Evolutionary conservation across 805 yeast species (phyloP).

Genomic region (Candida boidinii): DNA sequence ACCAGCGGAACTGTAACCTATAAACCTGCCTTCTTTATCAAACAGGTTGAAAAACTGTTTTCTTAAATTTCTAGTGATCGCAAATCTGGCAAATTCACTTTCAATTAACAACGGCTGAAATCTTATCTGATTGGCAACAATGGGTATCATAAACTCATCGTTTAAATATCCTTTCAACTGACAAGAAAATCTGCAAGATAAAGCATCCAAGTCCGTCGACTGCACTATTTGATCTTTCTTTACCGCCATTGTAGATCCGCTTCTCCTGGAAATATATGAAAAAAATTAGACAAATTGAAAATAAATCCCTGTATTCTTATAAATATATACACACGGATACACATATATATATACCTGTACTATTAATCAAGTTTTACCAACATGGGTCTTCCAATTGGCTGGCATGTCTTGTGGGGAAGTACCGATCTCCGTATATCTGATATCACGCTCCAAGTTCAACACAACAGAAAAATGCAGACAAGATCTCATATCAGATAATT

Average conservation of each 20-base stretch:
- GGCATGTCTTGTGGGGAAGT: too few species aligned
- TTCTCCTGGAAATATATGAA: too few species aligned
- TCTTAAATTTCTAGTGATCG: constrained; percentile 28
- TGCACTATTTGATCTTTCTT: constrained; percentile 18
- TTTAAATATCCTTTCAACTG: constrained; percentile 37
- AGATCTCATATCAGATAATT: too few species aligned
- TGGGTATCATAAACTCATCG: constrained; percentile 26
- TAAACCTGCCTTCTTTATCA: constrained; percentile 3
- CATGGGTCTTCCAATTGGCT: too few species aligned
- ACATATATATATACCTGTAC: too few species aligned
- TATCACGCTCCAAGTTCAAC: not conserved
- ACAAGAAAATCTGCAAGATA: constrained; percentile 57
- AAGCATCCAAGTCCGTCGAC: constrained; percentile 59
- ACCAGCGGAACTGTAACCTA: constrained; percentile 1
- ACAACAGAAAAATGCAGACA: too few species aligned
- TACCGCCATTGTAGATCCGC: too few species aligned
- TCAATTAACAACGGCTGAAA: constrained; percentile 30
- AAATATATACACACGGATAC: too few species aligned
- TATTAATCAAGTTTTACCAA: too few species aligned
- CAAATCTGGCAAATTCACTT: constrained; percentile 25
- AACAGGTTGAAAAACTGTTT: constrained; percentile 27
- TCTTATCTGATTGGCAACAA: constrained; percentile 28
- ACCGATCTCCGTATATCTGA: not conserved
- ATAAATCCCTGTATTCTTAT: too few species aligned
- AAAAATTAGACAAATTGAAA: too few species aligned